Evolutionary conservation across 2,329 filamentous ascomycete species (phyloP), one percentile per base, ranked within the genome.

Genomic region (Fonsecaea monophora): DNA sequence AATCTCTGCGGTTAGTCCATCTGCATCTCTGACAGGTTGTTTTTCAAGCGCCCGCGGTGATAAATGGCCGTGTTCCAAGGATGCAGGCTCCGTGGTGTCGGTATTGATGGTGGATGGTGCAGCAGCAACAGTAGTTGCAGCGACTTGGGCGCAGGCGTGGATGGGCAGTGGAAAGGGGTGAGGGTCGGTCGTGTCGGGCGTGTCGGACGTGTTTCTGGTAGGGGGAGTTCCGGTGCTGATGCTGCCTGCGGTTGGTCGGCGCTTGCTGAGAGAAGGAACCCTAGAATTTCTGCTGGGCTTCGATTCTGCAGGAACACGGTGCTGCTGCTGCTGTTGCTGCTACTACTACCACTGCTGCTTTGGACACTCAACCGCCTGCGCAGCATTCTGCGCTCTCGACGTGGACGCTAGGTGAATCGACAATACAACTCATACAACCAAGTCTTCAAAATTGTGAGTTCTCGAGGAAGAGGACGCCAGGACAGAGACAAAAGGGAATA

Each of bases 41-140:
- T 76, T 74, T 78, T 79, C 73, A 75, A 74, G 71, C 78, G 76
- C 71, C 75, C 77, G 71, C 77, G 78, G 72, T 77, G 79, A 75
- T 76, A 78, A 45, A 65, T 66, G 63, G 57, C 45, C 40, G 57
- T 65, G 66, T 53, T 50, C 53, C 56, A 62, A 37, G 38, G 54
- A 32, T 53, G 60, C 38, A 61, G 68, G 55, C 45, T 72, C 71
- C 72, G 72, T 73, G 65, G 54, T 73, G 69, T 50, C 30, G 62
- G 56, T 60, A 62, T 15, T 50, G 45, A 54, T 21, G 40, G 53
- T 53, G 57, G 62, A 62, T 53, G 56, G 10, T 57, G 60, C 21
- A 30, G 64, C 54, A 38, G 62, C 40, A 34, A 38, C n/a, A 13
- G 53, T n/a, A 48, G 10, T 34, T 15, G 40, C 57, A 25, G 45